These are phyloP conservation scores for Trichoderma sp. DNA, from an alignment of 2,329 filamentous ascomycete species.

Conservation along the genomic window DNA sequence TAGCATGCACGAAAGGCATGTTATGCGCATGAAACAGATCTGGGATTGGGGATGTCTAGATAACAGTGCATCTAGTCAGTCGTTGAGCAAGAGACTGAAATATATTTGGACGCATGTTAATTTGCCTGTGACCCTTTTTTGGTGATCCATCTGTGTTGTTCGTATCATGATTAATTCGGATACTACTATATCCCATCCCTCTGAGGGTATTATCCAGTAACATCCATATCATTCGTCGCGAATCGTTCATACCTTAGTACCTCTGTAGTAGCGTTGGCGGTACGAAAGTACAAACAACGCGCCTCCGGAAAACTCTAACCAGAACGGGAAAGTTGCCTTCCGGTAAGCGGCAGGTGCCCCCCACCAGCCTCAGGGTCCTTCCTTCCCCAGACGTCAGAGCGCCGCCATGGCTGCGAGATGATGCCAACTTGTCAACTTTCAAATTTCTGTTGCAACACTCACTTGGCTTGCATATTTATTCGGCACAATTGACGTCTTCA, in stretches of 20 bases:
- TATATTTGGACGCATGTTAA: slow-evolving; percentile 19
- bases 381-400: slow-evolving; percentile 21
- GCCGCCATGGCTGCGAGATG: slow-evolving; percentile 16
- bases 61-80: slow-evolving; percentile 29
- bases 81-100: slow-evolving; percentile 26
- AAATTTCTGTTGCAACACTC: background rate
- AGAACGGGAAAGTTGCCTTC: background rate
- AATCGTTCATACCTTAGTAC: background rate
- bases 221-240: background rate
- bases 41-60: slow-evolving; percentile 24
- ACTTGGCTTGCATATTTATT: background rate
- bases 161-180: background rate
- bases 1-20: slow-evolving; percentile 25
- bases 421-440: slow-evolving; percentile 21
- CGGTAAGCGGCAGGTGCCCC: slow-evolving; percentile 9
- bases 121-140: background rate
- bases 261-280: background rate
- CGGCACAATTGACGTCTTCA: background rate
- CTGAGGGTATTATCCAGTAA: background rate
- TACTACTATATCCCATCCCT: background rate
- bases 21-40: slow-evolving; percentile 13
- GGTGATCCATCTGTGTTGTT: background rate
- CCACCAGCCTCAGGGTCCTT: slow-evolving; percentile 21
- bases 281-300: background rate
- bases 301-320: background rate